Conservation (phyloP, 306 rosid genomes). For the Cicer arietinum region DNA sequence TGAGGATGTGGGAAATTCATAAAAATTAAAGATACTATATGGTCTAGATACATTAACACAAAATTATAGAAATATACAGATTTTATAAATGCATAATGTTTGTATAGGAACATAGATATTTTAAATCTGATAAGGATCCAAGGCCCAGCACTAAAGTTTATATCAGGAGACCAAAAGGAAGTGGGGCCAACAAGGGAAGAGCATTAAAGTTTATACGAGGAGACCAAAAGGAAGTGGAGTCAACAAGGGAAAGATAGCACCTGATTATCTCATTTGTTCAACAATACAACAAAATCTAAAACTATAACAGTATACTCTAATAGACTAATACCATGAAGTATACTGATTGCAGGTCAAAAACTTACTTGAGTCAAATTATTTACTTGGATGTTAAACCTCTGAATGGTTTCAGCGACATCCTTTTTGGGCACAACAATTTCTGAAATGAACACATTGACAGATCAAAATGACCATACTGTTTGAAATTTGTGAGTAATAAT, state of each 20-base stretch:
- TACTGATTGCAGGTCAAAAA: conserved; percentile 31
- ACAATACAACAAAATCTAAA: conserved; percentile 12
- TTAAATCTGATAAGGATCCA: background rate
- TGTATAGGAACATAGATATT: background rate
- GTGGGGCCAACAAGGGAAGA: background rate
- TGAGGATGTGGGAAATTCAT: background rate
- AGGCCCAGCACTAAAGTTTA: background rate
- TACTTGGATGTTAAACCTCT: conserved; percentile 92
- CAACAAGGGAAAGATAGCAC: no score
- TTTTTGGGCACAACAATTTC: conserved; percentile 78
- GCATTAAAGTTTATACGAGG: background rate
- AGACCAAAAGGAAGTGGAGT: background rate
- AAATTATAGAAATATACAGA: conserved; percentile 4
- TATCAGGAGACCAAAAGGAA: background rate
- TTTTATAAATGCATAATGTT: background rate
- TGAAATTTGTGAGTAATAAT: conserved; percentile 7
- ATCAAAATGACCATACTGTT: conserved; percentile 21
- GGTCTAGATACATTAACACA: background rate
- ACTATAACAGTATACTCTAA: background rate
- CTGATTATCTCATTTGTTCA: background rate
- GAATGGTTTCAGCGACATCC: conserved; percentile 70
- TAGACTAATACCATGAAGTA: conserved; percentile 22
- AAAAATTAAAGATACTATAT: background rate
- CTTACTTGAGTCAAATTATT: conserved; percentile 93
- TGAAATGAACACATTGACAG: conserved; percentile 56